Percentiles rank a stretch among this genome's conserved stretches.
These are phyloP conservation scores for Penicillium freii DNA, from an alignment of 2,329 filamentous ascomycete genomes.

Conservation along the genomic window DNA sequence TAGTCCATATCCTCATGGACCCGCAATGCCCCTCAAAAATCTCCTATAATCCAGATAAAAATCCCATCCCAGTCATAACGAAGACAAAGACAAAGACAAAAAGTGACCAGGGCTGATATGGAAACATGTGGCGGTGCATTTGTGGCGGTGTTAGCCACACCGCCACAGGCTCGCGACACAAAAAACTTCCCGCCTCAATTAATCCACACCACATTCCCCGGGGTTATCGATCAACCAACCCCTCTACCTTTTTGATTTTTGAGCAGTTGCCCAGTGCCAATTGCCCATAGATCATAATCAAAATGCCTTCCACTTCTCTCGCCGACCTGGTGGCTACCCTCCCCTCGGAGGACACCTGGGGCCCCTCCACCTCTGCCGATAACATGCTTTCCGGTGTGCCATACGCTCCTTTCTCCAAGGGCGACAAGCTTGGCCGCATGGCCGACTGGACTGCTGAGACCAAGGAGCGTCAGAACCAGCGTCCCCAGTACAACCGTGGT, in stretches of 20 bases:
- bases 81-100: not conserved
- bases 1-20: not conserved
- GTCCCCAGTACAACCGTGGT: conserved; percentile 87
- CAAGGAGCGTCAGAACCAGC: conserved; percentile 69
- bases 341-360: conserved; percentile 79
- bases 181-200: conserved; percentile 27
- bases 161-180: conserved; percentile 30
- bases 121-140: conserved; percentile 14
- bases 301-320: conserved; percentile 56
- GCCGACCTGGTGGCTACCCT: conserved; percentile 68
- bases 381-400: conserved; percentile 92
- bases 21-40: not conserved
- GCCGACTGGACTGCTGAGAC: conserved; percentile 94
- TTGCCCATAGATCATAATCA: conserved; percentile 17
- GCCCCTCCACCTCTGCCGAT: conserved; percentile 75
- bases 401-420: conserved; percentile 97
- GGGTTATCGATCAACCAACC: conserved; percentile 14
- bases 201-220: conserved; percentile 25
- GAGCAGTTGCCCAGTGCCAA: conserved; percentile 11
- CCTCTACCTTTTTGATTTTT: conserved; percentile 17
- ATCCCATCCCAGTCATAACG: not conserved
- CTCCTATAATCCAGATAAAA: not conserved
- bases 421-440: conserved; percentile 98
- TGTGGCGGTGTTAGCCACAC: conserved; percentile 14
- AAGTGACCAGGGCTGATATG: not conserved